Base-by-base conservation (phyloP, 768 basidiomycete genomes). In the Panaeolus papilionaceus region DNA sequence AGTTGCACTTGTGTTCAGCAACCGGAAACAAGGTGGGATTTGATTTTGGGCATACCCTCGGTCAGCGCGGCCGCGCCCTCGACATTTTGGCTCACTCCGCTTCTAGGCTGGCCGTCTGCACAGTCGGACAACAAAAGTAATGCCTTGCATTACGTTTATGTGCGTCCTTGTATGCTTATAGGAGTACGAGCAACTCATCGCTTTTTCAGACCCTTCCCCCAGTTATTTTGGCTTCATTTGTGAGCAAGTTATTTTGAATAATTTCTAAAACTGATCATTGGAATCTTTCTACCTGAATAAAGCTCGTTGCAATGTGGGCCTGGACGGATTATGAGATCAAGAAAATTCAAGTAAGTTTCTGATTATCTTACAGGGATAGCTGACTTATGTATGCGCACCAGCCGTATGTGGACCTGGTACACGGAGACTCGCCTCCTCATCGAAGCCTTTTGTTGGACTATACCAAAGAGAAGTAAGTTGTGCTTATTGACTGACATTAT, bases 261-360 rank as follows among this genome's bases (percentile, higher is more conserved):
- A 49, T 23, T 9, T 20, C 23, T 49, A 2, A 16, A 75, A 40
- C 58, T 58, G n/a, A 42, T n/a, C 40, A 33, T 33, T 70, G 42
- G 45, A 26, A 40, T 61, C 44, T 11, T 49, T 26, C 39, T 42
- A 16, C 23, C 62, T 12, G 9, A 42, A 28, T 68, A 26, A 65
- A 84, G 82, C 65, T 87, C 11, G 82, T 84, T 3, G 83, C 82
- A 0, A 67, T 86, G 64, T 88, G 86, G 86, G 75, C 84, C 5
- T 87, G 86, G 86, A 87, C 85, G 5, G 86, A 87, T 69, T 79
- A 84, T 28, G 86, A 86, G 67, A 84, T 89, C 62, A 85, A 87
- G 70, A 85, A 83, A 72, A 82, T 88, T 76, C 87, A 87, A 79
- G 85, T 83, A 62, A 37, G 74, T 58, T 5, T 26, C 68, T 40